These are phyloP conservation scores for Diaporthe australafricana DNA, from an alignment of 2,329 filamentous ascomycete species.

Conservation along the genomic window DNA sequence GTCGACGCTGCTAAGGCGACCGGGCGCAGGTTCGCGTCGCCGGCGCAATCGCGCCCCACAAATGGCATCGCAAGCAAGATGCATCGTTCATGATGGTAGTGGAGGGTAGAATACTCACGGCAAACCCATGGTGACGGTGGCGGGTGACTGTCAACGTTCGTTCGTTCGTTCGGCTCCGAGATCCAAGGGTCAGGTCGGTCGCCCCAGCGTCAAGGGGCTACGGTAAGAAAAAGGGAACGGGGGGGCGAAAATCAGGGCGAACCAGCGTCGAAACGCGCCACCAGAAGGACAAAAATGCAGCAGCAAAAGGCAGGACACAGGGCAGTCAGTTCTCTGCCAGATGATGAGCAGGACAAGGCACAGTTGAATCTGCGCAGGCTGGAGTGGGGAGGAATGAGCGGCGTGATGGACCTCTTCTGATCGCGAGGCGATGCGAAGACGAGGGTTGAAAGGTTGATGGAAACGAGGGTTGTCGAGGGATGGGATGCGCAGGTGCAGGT, in stretches of 20 bases:
- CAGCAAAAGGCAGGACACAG: background rate
- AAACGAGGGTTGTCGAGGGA: slow-evolving; percentile 21
- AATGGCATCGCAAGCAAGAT: background rate
- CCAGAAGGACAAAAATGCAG: background rate
- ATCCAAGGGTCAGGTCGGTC: slow-evolving; percentile 24
- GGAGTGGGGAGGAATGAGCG: slow-evolving; percentile 18
- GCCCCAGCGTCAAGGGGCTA: slow-evolving; percentile 3
- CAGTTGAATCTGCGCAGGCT: background rate
- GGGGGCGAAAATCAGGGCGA: slow-evolving; percentile 20
- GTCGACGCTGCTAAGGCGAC: background rate
- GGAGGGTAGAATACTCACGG: slow-evolving; percentile 30
- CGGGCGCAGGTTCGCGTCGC: slow-evolving; percentile 12
- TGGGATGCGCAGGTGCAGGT: background rate
- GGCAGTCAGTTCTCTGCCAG: background rate
- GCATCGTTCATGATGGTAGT: background rate
- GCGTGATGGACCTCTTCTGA: slow-evolving; percentile 25
- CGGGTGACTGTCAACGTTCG: slow-evolving; percentile 8
- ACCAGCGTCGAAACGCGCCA: slow-evolving; percentile 24
- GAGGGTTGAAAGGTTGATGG: slow-evolving; percentile 26
- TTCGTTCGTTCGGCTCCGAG: slow-evolving; percentile 11
- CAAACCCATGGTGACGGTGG: slow-evolving; percentile 35
- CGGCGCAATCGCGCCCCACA: background rate
- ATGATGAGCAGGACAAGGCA: background rate
- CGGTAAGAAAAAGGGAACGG: background rate
- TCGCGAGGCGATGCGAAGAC: slow-evolving; percentile 20